Evolutionary conservation across 2,329 filamentous ascomycete genomes (phyloP), one percentile per base, ranked within the genome.

Genomic region (Coniosporium tulheliwenetii): DNA sequence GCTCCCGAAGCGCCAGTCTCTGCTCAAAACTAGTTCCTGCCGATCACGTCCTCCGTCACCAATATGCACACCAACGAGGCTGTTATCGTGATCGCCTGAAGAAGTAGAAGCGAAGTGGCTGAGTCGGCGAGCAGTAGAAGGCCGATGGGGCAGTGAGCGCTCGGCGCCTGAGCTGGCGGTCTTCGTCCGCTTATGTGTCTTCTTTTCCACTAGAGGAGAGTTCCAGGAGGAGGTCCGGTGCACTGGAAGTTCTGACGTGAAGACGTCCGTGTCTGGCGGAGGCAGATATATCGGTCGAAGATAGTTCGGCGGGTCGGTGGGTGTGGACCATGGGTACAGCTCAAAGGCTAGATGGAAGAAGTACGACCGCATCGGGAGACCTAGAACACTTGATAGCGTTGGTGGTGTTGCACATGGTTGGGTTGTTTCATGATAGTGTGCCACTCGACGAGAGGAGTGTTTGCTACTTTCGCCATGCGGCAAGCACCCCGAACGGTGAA

Each of bases 1-100:
- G n/a, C 67, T 69, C 36, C 81, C 83, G 57, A 93, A 85, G 40
- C 91, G 72, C 79, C 84, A 89, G 59, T 96, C 89, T 41, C 61
- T 57, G 69, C 48, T 57, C 61, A 37, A 52, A 52, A 47, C 51
- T 55, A 45, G 48, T 59, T 45, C 58, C 56, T 43, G 52, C 61
- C 42, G 49, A 58, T 42, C 51, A 59, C 12, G 47, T 53, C 53
- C 19, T 54, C 49, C 43, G 58, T 55, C 9, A 55, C 56, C 12
- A 60, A 44, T 10, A 59, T 29, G 40, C 30, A 34, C 40, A 16
- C 10, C 37, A 19, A 12, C 16, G 14, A 19, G 8, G 13, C 31
- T 33, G 5, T 15, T n/a, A 9, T 12, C 30, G 37, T 14, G 16
- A 2, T 16, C 5, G 13, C 15, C 39, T 40, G 30, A 43, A 44